These are phyloP conservation scores for Colletotrichum tamarilloi DNA, from an alignment of 2,329 filamentous ascomycete species.

Conservation along the genomic window DNA sequence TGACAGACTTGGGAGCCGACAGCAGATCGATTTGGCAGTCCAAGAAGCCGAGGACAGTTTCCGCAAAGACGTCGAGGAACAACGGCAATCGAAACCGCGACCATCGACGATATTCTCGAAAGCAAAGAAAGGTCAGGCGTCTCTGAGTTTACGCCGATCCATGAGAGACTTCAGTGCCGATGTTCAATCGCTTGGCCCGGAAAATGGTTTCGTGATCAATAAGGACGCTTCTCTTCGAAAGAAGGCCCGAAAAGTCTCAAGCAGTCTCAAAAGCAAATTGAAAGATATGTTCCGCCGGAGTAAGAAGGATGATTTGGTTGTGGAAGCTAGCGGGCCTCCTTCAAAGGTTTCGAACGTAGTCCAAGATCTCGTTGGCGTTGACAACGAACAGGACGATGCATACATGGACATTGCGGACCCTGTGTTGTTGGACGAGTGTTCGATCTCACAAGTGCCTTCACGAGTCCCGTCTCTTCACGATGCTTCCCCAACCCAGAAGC, in stretches of 20 bases:
- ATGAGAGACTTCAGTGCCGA: conserved; percentile 48
- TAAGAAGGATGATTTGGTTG: conserved; percentile 51
- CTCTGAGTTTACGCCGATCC: conserved; percentile 58
- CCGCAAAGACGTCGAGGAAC: conserved; percentile 47
- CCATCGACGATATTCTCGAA: conserved; percentile 58
- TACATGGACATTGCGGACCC: conserved; percentile 48
- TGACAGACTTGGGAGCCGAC: conserved; percentile 35
- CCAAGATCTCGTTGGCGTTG: neutral
- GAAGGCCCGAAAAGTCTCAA: conserved; percentile 72
- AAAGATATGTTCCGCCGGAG: conserved; percentile 65
- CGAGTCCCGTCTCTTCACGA: conserved; percentile 62
- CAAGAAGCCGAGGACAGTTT: conserved; percentile 50
- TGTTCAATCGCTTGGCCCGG: conserved; percentile 42
- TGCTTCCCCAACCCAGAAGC: conserved; percentile 56
- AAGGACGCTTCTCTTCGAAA: conserved; percentile 50
- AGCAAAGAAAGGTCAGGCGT: conserved; percentile 46
- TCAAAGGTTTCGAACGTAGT: conserved; percentile 41
- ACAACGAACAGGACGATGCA: conserved; percentile 39
- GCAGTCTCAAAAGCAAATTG: conserved; percentile 69
- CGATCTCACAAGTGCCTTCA: conserved; percentile 60
- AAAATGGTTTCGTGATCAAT: neutral
- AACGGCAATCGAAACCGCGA: conserved; percentile 50
- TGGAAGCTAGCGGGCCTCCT: conserved; percentile 64
- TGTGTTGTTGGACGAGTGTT: conserved; percentile 51
- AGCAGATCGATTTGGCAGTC: conserved; percentile 47